These are phyloP conservation scores for Scedosporium apiospermum DNA, from an alignment of 2,329 filamentous ascomycete genomes.

Conservation along the genomic window DNA sequence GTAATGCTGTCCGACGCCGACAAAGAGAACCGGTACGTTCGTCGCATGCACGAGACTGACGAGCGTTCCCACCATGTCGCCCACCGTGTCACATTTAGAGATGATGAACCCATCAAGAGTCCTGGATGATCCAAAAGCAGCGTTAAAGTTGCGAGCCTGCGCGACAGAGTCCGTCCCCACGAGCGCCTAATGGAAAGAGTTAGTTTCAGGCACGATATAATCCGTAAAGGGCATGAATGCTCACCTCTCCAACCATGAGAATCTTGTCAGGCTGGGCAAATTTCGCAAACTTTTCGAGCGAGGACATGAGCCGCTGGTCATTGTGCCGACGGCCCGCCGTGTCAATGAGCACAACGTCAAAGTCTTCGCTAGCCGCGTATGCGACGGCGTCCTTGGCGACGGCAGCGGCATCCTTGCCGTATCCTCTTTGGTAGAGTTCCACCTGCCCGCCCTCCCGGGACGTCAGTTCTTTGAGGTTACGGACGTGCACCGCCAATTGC, in stretches of 20 bases:
- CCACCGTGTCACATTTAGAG: conserved; percentile 96
- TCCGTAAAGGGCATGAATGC: background rate
- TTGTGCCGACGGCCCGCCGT: conserved; percentile 94
- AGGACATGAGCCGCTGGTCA: conserved; percentile 91
- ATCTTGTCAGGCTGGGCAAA: conserved; percentile 97
- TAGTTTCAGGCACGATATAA: background rate
- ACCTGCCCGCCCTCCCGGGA: conserved; percentile 75
- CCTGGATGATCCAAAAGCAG: conserved; percentile 72
- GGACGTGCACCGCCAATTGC: conserved; percentile 89
- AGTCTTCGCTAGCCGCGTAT: conserved; percentile 64
- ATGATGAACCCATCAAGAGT: conserved; percentile 95
- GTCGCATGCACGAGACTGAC: conserved; percentile 98
- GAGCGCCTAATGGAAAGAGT: conserved; percentile 45
- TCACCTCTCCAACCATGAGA: conserved; percentile 68
- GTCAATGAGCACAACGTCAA: conserved; percentile 93
- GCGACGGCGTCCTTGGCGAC: conserved; percentile 91
- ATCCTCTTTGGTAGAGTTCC: conserved; percentile 92
- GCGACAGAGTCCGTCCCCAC: conserved; percentile 94
- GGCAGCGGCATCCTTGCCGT: conserved; percentile 92
- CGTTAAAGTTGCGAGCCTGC: conserved; percentile 93
- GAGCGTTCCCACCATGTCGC: conserved; percentile 94
- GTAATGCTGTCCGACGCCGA: conserved; percentile 66
- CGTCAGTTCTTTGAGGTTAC: conserved; percentile 83
- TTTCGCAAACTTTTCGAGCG: conserved; percentile 93
- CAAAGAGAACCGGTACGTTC: conserved; percentile 88